A percentile compares a stretch with the other conserved stretches of the same genome.
Evolutionary conservation across 179 eudicot genomes (phyloP).

Genomic region (Pouteria campechiana): DNA sequence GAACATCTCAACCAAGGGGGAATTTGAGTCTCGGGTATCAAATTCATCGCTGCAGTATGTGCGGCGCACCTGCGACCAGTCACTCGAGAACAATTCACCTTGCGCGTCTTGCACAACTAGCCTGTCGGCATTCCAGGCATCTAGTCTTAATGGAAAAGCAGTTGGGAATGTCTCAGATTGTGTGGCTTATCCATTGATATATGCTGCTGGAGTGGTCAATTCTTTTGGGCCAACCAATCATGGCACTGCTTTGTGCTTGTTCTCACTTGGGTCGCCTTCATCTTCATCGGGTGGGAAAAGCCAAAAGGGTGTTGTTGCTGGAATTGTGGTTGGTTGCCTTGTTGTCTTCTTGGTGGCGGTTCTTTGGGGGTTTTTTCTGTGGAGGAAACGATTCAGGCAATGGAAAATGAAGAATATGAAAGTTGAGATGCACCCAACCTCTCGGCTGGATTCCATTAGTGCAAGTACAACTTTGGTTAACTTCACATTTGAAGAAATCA

Average conservation of each 20-base stretch:
- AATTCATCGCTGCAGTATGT: slow-evolving; percentile 7
- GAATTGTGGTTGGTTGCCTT: slow-evolving; percentile 17
- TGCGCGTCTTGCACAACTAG: slow-evolving; percentile 66
- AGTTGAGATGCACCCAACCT: slow-evolving; percentile 12
- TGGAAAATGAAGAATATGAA: slow-evolving; percentile 10
- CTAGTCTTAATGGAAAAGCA: slow-evolving; percentile 30
- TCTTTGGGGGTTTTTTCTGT: slow-evolving; percentile 18
- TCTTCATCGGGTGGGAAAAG: slow-evolving; percentile 5
- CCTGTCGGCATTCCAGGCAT: slow-evolving; percentile 31
- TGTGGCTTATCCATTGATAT: slow-evolving; percentile 43
- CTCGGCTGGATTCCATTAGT: slow-evolving; percentile 34
- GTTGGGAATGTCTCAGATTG: slow-evolving; percentile 63
- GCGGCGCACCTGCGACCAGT: slow-evolving; percentile 42
- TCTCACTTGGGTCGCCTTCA: slow-evolving; percentile 23
- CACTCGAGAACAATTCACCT: slow-evolving; percentile 31
- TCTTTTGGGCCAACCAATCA: slow-evolving; percentile 57
- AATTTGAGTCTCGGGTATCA: slow-evolving; percentile 37
- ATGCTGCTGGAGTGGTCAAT: slow-evolving; percentile 55
- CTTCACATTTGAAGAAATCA: slow-evolving; percentile 38
- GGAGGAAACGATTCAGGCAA: slow-evolving; percentile 9
- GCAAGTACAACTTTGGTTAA: slow-evolving; percentile 40
- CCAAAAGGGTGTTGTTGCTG: slow-evolving; percentile 14
- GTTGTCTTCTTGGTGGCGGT: slow-evolving; percentile 19
- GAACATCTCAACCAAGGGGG: slow-evolving; percentile 53
- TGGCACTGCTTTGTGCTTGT: slow-evolving; percentile 59